These are phyloP conservation scores for Curvularia lunata DNA, from an alignment of 2,329 filamentous ascomycete genomes.

Conservation along the genomic window DNA sequence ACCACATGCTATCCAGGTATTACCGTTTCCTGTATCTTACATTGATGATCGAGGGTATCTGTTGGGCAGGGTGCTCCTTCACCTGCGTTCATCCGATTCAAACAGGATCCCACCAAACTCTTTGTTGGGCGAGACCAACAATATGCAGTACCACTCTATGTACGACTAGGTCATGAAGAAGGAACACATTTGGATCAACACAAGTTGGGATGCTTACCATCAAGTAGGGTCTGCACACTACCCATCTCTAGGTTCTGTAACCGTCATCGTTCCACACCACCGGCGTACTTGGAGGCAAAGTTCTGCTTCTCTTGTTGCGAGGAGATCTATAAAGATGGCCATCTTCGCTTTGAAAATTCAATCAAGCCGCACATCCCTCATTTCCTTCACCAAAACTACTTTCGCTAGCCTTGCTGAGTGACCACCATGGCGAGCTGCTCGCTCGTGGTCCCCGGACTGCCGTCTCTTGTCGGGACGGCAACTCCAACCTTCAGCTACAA, in stretches of 20 bases:
- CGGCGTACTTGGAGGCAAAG: not conserved
- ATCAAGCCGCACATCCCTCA: not conserved
- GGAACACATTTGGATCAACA: not conserved
- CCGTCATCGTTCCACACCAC: not conserved
- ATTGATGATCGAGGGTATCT: not conserved
- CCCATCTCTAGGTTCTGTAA: not conserved
- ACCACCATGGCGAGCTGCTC: slow-evolving; percentile 20
- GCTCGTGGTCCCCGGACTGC: slow-evolving; percentile 16
- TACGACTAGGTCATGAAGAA: not conserved
- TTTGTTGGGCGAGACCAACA: not conserved
- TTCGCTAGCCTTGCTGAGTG: not conserved
- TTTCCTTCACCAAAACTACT: not conserved
- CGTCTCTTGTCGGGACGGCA: slow-evolving; percentile 11
- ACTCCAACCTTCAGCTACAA: slow-evolving; percentile 22
- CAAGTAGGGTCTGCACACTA: not conserved
- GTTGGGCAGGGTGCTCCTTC: not conserved
- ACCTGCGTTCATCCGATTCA: too few species aligned
- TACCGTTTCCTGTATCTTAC: not conserved
- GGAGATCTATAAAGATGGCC: slow-evolving; percentile 5
- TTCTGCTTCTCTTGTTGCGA: not conserved
- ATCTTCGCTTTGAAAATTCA: not conserved
- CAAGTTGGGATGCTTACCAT: not conserved
- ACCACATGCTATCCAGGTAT: not conserved
- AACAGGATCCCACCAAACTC: not conserved
- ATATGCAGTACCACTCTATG: not conserved